phyloP scores from a whole-genome alignment of 495 filamentous ascomycete species.

The Penicillium macrosclerotiorum region DNA sequence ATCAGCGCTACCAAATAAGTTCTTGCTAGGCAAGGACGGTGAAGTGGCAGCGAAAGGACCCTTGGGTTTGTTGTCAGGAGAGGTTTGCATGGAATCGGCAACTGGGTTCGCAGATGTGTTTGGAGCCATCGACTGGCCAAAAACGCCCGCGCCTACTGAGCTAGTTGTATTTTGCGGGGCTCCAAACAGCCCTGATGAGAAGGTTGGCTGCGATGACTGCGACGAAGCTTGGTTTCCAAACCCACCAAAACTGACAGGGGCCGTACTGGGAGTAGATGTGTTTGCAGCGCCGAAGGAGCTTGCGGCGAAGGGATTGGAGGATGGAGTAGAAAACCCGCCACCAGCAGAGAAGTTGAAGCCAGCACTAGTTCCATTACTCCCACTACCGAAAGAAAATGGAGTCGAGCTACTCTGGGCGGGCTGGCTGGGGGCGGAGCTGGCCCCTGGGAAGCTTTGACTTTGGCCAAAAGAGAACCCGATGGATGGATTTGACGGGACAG shows the following conservation, averaged over 20 bases:
- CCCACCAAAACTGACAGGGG: conserved; percentile 22
- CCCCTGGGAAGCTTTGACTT: conserved; percentile 47
- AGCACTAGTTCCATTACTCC: conserved; percentile 20
- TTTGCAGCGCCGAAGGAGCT: conserved; percentile 18
- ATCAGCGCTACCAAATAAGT: conserved; percentile 17
- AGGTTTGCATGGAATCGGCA: conserved; percentile 45
- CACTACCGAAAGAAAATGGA: conserved; percentile 44
- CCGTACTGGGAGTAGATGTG: conserved; percentile 10
- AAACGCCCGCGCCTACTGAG: conserved; percentile 14
- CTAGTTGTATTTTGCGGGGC: conserved; percentile 10
- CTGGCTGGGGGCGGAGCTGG: conserved; percentile 24
- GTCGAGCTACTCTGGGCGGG: conserved; percentile 28
- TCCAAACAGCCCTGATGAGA: conserved; percentile 21
- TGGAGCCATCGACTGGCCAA: conserved; percentile 21
- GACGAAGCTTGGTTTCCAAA: conserved; percentile 17
- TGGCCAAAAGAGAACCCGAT: conserved; percentile 46
- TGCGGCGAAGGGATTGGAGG: conserved; percentile 43
- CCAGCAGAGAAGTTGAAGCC: conserved; percentile 42
- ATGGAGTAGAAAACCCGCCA: conserved; percentile 5
- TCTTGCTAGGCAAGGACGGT: conserved; percentile 13
- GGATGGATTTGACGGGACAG: conserved; percentile 30
- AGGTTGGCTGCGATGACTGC: conserved; percentile 16
- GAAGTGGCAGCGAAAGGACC: conserved; percentile 11
- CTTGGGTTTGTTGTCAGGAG: conserved; percentile 37
- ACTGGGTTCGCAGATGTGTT: conserved; percentile 18